Conservation (phyloP, 2,329 filamentous ascomycete genomes). For the Fusarium illudens region DNA sequence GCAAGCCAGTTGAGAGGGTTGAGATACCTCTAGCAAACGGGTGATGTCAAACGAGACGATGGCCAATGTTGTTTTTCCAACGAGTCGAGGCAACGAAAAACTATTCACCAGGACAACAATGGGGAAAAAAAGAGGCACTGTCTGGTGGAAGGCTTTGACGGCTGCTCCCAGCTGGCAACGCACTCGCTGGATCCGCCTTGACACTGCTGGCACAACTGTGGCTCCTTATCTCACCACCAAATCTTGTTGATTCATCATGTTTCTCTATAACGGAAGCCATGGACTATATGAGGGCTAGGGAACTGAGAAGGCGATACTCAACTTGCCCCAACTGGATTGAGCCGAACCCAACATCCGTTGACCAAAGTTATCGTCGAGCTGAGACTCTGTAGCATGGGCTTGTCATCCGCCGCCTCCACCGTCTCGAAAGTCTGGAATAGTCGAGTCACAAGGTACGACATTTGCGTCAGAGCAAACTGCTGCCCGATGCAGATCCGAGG, state of each 20-base stretch:
- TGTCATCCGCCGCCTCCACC: conserved; percentile 42
- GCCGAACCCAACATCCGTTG: conserved; percentile 40
- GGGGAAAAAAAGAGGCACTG: background rate
- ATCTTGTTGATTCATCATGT: background rate
- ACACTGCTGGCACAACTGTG: background rate
- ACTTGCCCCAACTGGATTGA: conserved; percentile 32
- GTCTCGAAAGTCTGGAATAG: conserved; percentile 47
- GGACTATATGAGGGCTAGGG: background rate
- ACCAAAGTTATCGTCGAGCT: conserved; percentile 39
- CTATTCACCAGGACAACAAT: background rate
- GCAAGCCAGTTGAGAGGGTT: background rate
- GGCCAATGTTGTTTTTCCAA: background rate
- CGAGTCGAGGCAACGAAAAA: background rate
- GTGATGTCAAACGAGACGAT: background rate
- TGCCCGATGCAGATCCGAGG: conserved; percentile 57
- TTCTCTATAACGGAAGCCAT: background rate
- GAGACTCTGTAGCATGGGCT: conserved; percentile 37
- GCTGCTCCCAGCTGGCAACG: conserved; percentile 12
- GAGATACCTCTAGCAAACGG: background rate
- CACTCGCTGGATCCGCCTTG: background rate
- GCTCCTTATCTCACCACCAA: background rate
- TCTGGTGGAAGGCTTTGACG: background rate
- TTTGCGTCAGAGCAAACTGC: conserved; percentile 52
- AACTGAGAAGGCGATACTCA: background rate
- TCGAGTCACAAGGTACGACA: conserved; percentile 49